A percentile compares a stretch with the other conserved stretches of the same genome.
phyloP scores from a whole-genome alignment of 2,329 filamentous ascomycete species.

The Cadophora luteo-olivacea region DNA sequence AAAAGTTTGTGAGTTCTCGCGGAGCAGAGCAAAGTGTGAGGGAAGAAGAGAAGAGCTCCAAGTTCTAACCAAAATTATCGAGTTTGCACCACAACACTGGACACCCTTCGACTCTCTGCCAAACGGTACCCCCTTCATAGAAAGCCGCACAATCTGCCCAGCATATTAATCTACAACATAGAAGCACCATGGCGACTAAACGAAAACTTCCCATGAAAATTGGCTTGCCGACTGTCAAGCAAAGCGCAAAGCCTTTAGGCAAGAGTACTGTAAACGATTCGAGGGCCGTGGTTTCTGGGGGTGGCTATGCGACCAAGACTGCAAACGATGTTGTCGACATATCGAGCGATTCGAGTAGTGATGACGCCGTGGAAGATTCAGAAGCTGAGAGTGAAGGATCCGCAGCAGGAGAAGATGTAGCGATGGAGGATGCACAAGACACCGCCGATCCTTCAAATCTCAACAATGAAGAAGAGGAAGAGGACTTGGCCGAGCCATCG shows the following conservation, averaged over 20 bases:
- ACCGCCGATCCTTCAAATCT: constrained; percentile 44
- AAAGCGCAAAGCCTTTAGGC: constrained; percentile 57
- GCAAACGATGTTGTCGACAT: constrained; percentile 57
- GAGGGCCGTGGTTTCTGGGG: constrained; percentile 57
- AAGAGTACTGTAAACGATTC: constrained; percentile 64
- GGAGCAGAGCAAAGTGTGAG: neutral
- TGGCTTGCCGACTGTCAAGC: constrained; percentile 60
- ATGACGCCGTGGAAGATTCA: constrained; percentile 53
- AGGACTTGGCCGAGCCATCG: constrained; percentile 59
- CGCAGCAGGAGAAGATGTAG: constrained; percentile 51
- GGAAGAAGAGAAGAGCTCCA: neutral
- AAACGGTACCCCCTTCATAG: neutral
- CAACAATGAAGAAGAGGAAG: constrained; percentile 43
- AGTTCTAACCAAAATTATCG: neutral
- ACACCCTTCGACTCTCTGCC: neutral
- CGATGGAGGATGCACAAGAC: constrained; percentile 47
- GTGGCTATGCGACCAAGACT: constrained; percentile 35
- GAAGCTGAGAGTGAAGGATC: constrained; percentile 51
- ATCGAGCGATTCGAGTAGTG: constrained; percentile 60
- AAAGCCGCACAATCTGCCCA: neutral
- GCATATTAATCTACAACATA: neutral
- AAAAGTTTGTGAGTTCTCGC: neutral
- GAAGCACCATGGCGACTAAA: constrained; percentile 61
- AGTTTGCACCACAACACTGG: constrained; percentile 7
- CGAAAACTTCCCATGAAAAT: constrained; percentile 65